phyloP scores from a whole-genome alignment of 371 early-diverging fungal genomes.

The Circinella umbellata region DNA sequence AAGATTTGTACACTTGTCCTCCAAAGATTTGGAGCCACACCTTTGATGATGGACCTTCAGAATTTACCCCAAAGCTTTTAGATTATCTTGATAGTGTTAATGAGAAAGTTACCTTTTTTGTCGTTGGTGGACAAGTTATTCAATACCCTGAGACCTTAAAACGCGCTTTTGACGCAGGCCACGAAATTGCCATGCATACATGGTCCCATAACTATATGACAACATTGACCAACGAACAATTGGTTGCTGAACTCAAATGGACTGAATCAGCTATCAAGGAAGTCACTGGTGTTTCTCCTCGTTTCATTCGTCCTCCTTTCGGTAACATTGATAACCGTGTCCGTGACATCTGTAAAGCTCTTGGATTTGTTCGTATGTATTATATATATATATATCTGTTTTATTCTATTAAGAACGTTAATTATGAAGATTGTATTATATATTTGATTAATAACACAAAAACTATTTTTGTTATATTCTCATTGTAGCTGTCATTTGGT shows the following conservation, averaged over 20 bases:
- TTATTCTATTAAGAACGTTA: no score
- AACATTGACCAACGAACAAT: slow-evolving; percentile 61
- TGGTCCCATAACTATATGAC: slow-evolving; percentile 68
- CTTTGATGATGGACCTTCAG: slow-evolving; percentile 47
- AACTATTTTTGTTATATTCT: slow-evolving; percentile 10
- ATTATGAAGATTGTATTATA: no score
- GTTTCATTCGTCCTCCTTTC: slow-evolving; percentile 65
- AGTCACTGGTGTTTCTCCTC: slow-evolving; percentile 63
- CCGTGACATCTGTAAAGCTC: slow-evolving; percentile 48
- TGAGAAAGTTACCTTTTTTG: slow-evolving; percentile 58
- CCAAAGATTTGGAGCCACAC: slow-evolving; percentile 59
- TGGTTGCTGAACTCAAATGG: slow-evolving; percentile 71
- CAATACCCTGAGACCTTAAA: slow-evolving; percentile 48
- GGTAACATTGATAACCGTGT: slow-evolving; percentile 62
- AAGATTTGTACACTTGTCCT: slow-evolving; percentile 58
- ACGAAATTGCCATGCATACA: slow-evolving; percentile 63
- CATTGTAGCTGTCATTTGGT: slow-evolving; percentile 51
- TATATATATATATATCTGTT: background rate
- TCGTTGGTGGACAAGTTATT: slow-evolving; percentile 57
- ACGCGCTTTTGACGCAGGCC: slow-evolving; percentile 47
- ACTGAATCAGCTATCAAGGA: slow-evolving; percentile 63
- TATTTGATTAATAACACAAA: no score
- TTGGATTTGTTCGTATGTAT: slow-evolving; percentile 47
- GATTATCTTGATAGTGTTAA: slow-evolving; percentile 41
- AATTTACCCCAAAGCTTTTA: slow-evolving; percentile 39